Evolutionary conservation across 805 yeast species (phyloP).

Genomic region (Teunomyces aglyptinius): DNA sequence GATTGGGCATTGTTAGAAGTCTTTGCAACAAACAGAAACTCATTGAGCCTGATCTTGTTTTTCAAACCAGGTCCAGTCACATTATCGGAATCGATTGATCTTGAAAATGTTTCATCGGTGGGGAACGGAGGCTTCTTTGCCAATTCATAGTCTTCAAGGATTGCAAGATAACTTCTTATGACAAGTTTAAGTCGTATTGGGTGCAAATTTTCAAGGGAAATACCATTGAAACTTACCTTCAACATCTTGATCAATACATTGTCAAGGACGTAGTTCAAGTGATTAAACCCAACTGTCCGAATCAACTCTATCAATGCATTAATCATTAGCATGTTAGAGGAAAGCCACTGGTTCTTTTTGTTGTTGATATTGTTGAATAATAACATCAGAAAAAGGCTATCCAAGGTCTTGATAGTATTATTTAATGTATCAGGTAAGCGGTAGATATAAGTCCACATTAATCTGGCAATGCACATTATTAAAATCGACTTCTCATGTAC

Average conservation of each 20-base stretch:
- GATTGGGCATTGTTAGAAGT: slow-evolving; percentile 46
- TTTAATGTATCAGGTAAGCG: slow-evolving; percentile 87
- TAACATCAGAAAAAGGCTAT: slow-evolving; percentile 54
- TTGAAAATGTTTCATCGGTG: slow-evolving; percentile 39
- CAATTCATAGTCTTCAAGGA: slow-evolving; percentile 59
- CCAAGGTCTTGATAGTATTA: slow-evolving; percentile 78
- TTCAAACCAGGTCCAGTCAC: neutral
- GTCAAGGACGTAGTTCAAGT: slow-evolving; percentile 76
- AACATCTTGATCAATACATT: slow-evolving; percentile 72
- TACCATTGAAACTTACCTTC: slow-evolving; percentile 57
- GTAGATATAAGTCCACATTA: slow-evolving; percentile 87
- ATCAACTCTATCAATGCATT: slow-evolving; percentile 69
- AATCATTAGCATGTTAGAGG: slow-evolving; percentile 58
- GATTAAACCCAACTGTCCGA: slow-evolving; percentile 76
- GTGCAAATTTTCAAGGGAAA: slow-evolving; percentile 55
- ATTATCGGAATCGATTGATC: neutral
- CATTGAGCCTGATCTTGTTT: slow-evolving; percentile 15
- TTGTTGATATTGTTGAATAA: slow-evolving; percentile 44
- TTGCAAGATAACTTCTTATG: slow-evolving; percentile 67
- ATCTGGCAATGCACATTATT: slow-evolving; percentile 64
- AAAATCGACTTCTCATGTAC: slow-evolving; percentile 51
- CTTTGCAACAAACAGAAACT: slow-evolving; percentile 41
- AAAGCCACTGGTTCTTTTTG: slow-evolving; percentile 75
- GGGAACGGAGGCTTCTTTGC: slow-evolving; percentile 74
- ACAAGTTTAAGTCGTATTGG: slow-evolving; percentile 74